A percentile compares a stretch with the other conserved stretches of the same genome.
Conservation (phyloP, 1,139 yeast species). For the Hansenula anomala region DNA sequence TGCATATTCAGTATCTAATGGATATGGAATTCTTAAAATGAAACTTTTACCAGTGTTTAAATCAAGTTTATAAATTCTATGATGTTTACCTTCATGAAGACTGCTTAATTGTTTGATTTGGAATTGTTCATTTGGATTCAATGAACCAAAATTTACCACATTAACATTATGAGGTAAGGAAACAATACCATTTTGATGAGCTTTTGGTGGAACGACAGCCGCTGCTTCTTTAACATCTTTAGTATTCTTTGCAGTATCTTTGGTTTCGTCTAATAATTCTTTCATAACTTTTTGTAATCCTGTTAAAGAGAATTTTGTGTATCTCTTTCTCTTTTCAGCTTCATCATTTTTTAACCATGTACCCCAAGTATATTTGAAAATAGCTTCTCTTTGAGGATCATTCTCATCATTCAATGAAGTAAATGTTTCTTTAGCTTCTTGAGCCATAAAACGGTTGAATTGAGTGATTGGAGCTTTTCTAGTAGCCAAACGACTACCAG, state of each 20-base stretch:
- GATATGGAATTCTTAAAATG: conserved; percentile 82
- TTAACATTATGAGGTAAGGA: conserved; percentile 44
- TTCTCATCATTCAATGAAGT: conserved; percentile 55
- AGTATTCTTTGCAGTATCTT: conserved; percentile 21
- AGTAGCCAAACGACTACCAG: background rate
- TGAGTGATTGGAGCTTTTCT: background rate
- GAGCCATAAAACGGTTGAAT: conserved; percentile 14
- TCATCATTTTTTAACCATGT: conserved; percentile 84
- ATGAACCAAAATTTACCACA: conserved; percentile 36
- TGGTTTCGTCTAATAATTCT: conserved; percentile 32
- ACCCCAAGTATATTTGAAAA: conserved; percentile 92
- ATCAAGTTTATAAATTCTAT: conserved; percentile 72
- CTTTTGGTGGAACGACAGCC: conserved; percentile 29
- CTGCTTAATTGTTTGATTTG: conserved; percentile 70
- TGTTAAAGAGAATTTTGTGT: conserved; percentile 77
- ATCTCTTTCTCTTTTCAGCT: conserved; percentile 66
- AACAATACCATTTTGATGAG: conserved; percentile 37
- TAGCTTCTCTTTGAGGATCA: conserved; percentile 68
- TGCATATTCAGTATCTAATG: conserved; percentile 58
- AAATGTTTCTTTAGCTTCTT: conserved; percentile 26
- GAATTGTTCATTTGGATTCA: conserved; percentile 36
- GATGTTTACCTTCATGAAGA: conserved; percentile 91
- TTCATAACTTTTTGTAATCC: conserved; percentile 56
- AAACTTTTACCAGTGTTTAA: conserved; percentile 58
- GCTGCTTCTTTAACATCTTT: conserved; percentile 19